These are phyloP conservation scores for Xylariaceae sp. DNA, from an alignment of 2,329 filamentous ascomycete species.

Conservation along the genomic window DNA sequence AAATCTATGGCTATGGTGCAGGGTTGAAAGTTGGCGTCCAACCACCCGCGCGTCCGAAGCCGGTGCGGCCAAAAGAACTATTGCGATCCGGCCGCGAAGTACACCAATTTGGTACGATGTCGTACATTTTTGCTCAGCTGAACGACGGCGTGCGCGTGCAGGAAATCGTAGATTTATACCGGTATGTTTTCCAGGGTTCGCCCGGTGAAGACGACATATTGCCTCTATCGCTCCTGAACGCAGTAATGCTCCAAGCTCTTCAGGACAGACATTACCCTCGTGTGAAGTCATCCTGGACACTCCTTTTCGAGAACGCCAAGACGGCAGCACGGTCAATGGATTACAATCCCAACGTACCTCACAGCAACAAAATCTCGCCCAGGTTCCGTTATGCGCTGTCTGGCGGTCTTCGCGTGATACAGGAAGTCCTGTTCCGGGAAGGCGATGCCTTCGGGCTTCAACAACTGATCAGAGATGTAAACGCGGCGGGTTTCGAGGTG, in stretches of 20 bases:
- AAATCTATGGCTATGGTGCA: slow-evolving; percentile 25
- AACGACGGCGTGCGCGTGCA: slow-evolving; percentile 50
- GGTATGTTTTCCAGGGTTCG: slow-evolving; percentile 35
- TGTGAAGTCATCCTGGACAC: slow-evolving; percentile 62
- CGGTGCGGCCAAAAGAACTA: slow-evolving; percentile 14
- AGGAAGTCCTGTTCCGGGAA: slow-evolving; percentile 39
- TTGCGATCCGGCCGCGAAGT: slow-evolving; percentile 22
- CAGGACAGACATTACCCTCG: slow-evolving; percentile 52
- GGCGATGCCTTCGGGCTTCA: slow-evolving; percentile 44
- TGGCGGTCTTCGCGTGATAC: slow-evolving; percentile 46
- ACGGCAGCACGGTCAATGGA: slow-evolving; percentile 37
- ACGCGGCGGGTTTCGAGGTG: slow-evolving; percentile 63
- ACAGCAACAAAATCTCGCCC: slow-evolving; percentile 42
- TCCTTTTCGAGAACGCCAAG: slow-evolving; percentile 51
- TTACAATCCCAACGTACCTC: slow-evolving; percentile 14
- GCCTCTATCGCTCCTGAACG: slow-evolving; percentile 52
- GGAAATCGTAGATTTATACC: slow-evolving; percentile 52
- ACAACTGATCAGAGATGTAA: slow-evolving; percentile 49
- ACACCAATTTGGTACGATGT: slow-evolving; percentile 38
- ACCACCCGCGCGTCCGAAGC: slow-evolving; percentile 4
- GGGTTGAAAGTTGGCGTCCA: slow-evolving; percentile 10
- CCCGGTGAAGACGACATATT: slow-evolving; percentile 33
- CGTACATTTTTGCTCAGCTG: slow-evolving; percentile 39
- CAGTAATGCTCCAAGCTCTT: slow-evolving; percentile 64
- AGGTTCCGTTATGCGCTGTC: slow-evolving; percentile 49